Base-by-base conservation (phyloP, 192 early-diverging fungal species). In the Physocladia obscura region DNA sequence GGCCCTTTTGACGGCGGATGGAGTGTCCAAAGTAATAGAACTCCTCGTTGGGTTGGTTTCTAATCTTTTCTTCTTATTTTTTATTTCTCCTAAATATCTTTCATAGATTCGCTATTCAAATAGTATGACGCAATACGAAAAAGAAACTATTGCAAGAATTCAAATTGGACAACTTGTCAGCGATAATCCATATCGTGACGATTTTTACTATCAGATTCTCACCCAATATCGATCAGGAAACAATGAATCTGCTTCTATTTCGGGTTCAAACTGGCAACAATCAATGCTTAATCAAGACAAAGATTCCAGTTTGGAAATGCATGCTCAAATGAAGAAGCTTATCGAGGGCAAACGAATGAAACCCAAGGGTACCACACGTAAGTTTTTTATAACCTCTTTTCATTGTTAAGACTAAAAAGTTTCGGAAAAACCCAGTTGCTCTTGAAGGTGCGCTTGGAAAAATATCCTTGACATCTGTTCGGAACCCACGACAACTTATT, bases 141-240 rank as follows among this genome's bases (percentile, higher is more conserved):
- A 95, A 82, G 95, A 99, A 57, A 87, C 89, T 36, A 93, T 99
- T 75, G 87, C 94, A 40, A 88, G 90, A 48, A 95, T 98, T 62
- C 97, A 99, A 77, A 88, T 99, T 34, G 89, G 91, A 34, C 94
- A 98, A 78, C 84, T 99, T 34, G 92, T 94, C 2, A 90, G 92
- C 2, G 94, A 93, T 52, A 93, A 97, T 73, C 97, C 97, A 29
- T 90, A 88, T 26, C 81, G 87, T 3, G 96, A 97, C 62, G 97
- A 99, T 69, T 99, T 97, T 73, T 99, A 99, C 78, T 94, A 90
- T 76, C 93, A 96, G 69, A 89, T 97, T 51, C 94, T 90, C 80
- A 89, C 89, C 30, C 54, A 49, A 34, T 68, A 51, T 52, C 19
- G 32, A 22, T 67, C 72, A 0, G 62, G 70, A 24, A 32, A 22